Percentiles rank a stretch among this genome's conserved stretches.
Conservation (phyloP, 164 flowering plant genomes). For the Vitis riparia region DNA sequence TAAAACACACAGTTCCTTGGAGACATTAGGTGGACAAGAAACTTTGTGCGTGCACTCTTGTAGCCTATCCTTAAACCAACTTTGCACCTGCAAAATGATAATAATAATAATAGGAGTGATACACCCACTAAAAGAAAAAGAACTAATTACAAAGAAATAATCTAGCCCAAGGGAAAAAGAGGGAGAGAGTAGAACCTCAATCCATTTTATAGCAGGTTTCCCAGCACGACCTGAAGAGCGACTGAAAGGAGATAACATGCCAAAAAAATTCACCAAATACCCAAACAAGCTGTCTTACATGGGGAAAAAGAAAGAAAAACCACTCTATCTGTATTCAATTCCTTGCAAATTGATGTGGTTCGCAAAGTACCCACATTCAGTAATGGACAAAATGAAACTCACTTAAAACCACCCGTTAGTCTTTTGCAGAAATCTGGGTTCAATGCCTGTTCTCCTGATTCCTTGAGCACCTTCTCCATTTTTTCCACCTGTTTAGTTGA, state of each 20-base stretch:
- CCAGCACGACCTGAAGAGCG: slow-evolving; percentile 61
- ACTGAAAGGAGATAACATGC: slow-evolving; percentile 33
- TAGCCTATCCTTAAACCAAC: slow-evolving; percentile 52
- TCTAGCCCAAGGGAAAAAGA: neutral
- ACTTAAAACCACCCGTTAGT: slow-evolving; percentile 58
- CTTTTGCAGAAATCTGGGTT: slow-evolving; percentile 41
- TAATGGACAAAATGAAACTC: slow-evolving; percentile 15
- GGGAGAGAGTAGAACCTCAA: slow-evolving; percentile 36
- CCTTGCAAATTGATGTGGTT: neutral
- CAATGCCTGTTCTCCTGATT: slow-evolving; percentile 27
- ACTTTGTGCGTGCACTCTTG: slow-evolving; percentile 20
- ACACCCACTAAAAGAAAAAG: neutral
- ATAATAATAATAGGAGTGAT: neutral
- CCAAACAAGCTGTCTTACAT: neutral
- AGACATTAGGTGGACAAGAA: slow-evolving; percentile 16
- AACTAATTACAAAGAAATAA: neutral
- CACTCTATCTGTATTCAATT: neutral
- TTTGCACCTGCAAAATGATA: slow-evolving; percentile 42
- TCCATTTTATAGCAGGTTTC: slow-evolving; percentile 61
- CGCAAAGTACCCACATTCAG: neutral
- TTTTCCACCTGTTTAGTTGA: slow-evolving; percentile 40
- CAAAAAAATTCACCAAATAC: slow-evolving; percentile 5
- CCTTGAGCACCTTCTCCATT: slow-evolving; percentile 50
- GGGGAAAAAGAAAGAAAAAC: neutral
- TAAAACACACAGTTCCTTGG: slow-evolving; percentile 20